Evolutionary conservation across 352 stramenopile species (phyloP).

Genomic region (Globisporangium paddicum): DNA sequence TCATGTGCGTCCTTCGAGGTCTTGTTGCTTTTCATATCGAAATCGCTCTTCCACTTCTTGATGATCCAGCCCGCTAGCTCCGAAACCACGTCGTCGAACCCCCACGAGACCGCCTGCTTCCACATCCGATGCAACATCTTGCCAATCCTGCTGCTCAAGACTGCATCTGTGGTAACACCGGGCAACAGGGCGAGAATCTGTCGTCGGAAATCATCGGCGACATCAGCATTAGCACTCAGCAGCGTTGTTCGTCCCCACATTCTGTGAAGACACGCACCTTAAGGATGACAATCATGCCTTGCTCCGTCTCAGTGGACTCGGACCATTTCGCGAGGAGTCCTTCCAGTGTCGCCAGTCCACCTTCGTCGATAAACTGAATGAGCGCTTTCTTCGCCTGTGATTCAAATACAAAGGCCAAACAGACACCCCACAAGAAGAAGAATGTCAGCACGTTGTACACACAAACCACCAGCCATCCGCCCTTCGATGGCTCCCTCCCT

Average conservation of each 20-base stretch:
- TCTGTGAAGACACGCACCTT: constrained; percentile 36
- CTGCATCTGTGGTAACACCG: constrained; percentile 34
- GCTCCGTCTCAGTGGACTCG: constrained; percentile 36
- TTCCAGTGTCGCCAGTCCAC: constrained; percentile 38
- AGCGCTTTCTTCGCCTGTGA: constrained; percentile 46
- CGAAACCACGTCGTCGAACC: constrained; percentile 22
- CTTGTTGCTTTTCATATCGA: constrained; percentile 16
- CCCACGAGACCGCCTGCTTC: constrained; percentile 22
- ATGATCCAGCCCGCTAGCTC: constrained; percentile 51
- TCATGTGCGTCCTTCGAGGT: constrained; percentile 4
- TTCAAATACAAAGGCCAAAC: neutral
- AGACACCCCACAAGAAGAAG: neutral
- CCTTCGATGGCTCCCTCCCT: neutral
- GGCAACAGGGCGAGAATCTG: constrained; percentile 57
- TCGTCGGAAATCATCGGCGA: neutral
- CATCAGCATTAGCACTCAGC: constrained; percentile 4
- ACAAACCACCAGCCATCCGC: neutral
- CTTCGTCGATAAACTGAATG: constrained; percentile 39
- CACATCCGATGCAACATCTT: constrained; percentile 36
- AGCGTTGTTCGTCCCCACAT: neutral
- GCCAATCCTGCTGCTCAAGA: constrained; percentile 52
- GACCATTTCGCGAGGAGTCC: constrained; percentile 47
- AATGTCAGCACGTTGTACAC: neutral
- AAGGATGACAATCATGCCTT: constrained; percentile 50
- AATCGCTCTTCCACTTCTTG: constrained; percentile 45